These are phyloP conservation scores for Parathielavia hyrcaniae DNA, from an alignment of 495 filamentous ascomycete species.

Conservation along the genomic window DNA sequence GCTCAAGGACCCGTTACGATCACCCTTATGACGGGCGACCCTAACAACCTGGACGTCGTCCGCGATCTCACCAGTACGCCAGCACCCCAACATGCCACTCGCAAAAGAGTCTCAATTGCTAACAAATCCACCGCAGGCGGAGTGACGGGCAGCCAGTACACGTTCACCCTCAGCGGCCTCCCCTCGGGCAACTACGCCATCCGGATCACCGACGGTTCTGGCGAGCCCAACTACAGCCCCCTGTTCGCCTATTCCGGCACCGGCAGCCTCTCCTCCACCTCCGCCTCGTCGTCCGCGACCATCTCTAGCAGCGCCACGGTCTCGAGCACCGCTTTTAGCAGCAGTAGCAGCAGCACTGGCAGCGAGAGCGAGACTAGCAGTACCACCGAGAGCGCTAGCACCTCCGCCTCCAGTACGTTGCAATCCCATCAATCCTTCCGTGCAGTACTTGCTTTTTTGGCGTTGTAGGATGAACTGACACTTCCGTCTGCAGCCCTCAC, in stretches of 20 bases:
- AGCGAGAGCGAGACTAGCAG: slow-evolving; percentile 25
- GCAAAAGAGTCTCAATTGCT: slow-evolving; percentile 9
- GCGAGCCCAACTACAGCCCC: slow-evolving; percentile 39
- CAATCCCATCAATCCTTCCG: neutral
- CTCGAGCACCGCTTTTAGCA: slow-evolving; percentile 19
- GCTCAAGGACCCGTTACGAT: slow-evolving; percentile 38
- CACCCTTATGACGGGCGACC: slow-evolving; percentile 33
- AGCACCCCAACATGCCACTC: neutral
- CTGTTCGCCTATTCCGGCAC: slow-evolving; percentile 34
- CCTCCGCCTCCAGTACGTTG: slow-evolving; percentile 8
- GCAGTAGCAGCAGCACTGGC: slow-evolving; percentile 24
- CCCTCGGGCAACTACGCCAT: slow-evolving; percentile 42
- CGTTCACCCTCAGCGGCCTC: slow-evolving; percentile 29
- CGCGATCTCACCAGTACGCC: slow-evolving; percentile 31
- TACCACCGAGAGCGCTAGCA: slow-evolving; percentile 3
- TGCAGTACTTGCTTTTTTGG: neutral
- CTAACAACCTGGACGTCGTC: slow-evolving; percentile 33
- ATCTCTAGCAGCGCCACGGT: slow-evolving; percentile 21
- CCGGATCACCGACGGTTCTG: slow-evolving; percentile 33
- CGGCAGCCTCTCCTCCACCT: slow-evolving; percentile 21
- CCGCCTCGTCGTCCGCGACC: slow-evolving; percentile 26
- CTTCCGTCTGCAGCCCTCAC: neutral
- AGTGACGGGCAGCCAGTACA: slow-evolving; percentile 31
- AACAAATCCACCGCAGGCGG: slow-evolving; percentile 26
- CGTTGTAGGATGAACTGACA: neutral